Percentiles rank a stretch among this genome's conserved stretches.
These are phyloP conservation scores for Pinus albicaulis DNA, from an alignment of 75 land plant species.

Conservation along the genomic window DNA sequence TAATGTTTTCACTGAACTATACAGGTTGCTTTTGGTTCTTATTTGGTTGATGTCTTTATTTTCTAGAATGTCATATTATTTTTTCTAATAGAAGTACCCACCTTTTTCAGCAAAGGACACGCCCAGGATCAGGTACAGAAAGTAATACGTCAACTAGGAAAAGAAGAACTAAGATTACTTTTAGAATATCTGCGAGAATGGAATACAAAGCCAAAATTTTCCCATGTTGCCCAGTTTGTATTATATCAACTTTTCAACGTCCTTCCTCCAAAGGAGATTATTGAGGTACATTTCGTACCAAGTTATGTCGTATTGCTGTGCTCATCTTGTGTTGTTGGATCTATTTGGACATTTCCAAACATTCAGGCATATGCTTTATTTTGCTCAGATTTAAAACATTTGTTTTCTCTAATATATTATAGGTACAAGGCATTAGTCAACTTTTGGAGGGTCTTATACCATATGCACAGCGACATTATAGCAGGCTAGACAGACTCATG, in stretches of 20 bases:
- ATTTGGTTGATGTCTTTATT: not conserved
- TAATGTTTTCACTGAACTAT: conserved; percentile 64
- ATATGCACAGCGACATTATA: conserved; percentile 85
- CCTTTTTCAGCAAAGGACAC: conserved; percentile 39
- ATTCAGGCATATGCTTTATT: not conserved
- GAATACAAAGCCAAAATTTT: conserved; percentile 91
- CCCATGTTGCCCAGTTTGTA: conserved; percentile 90
- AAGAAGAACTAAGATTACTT: conserved; percentile 65
- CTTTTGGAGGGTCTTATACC: conserved; percentile 85
- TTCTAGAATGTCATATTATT: not conserved
- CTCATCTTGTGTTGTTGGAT: not conserved
- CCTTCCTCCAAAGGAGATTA: conserved; percentile 65
- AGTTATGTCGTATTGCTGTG: not conserved
- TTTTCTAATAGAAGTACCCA: not conserved
- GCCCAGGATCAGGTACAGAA: conserved; percentile 33
- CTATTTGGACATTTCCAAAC: not conserved
- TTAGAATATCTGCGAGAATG: conserved; percentile 90
- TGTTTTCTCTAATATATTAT: conserved; percentile 2
- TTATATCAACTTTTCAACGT: conserved; percentile 58
- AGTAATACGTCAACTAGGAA: conserved; percentile 56
- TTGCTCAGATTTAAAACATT: not conserved
- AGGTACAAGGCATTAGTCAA: conserved; percentile 81
- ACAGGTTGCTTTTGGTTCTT: conserved; percentile 41
- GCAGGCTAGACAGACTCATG: conserved; percentile 71
- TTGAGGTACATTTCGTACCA: conserved; percentile 46